A percentile compares a stretch with the other conserved stretches of the same genome.
Conservation (phyloP, 2,329 filamentous ascomycete species). For the Monosporascus sp. region DNA sequence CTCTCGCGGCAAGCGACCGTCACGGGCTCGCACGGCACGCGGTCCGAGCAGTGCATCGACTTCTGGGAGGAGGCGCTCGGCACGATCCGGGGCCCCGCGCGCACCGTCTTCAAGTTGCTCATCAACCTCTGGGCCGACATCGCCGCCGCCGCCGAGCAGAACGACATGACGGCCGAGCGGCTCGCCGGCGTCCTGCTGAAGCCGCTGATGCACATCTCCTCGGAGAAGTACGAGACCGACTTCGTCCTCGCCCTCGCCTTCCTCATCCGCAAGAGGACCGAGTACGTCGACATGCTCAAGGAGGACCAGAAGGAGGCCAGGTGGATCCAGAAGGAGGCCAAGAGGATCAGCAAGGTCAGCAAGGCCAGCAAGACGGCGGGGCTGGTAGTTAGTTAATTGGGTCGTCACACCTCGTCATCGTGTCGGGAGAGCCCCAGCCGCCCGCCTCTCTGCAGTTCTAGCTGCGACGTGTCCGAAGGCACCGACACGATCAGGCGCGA, state of each 20-base stretch:
- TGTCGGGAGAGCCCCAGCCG: constrained; percentile 6
- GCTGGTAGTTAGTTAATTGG: constrained; percentile 1
- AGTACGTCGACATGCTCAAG: constrained; percentile 33
- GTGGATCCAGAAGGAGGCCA: constrained; percentile 21
- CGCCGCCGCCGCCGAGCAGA: constrained; percentile 31
- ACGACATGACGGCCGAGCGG: constrained; percentile 40
- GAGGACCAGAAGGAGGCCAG: constrained; percentile 23
- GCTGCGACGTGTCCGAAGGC: no score
- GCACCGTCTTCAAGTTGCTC: constrained; percentile 36
- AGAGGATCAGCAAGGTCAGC: constrained; percentile 20
- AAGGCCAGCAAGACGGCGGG: constrained; percentile 3
- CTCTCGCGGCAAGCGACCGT: constrained; percentile 35
- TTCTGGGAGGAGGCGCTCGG: constrained; percentile 42
- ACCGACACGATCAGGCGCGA: no score
- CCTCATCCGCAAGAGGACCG: constrained; percentile 36
- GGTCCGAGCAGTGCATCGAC: constrained; percentile 37
- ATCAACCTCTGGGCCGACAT: constrained; percentile 39
- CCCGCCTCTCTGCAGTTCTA: background rate
- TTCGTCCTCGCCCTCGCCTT: constrained; percentile 39
- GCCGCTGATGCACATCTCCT: constrained; percentile 33
- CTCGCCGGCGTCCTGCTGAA: constrained; percentile 33
- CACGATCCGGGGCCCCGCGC: constrained; percentile 31
- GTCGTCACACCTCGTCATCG: constrained; percentile 5
- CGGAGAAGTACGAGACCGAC: constrained; percentile 31
- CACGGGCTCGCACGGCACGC: constrained; percentile 26